Base-by-base conservation (phyloP, 768 basidiomycete species). In the Tylopilus rubrobrunneus region DNA sequence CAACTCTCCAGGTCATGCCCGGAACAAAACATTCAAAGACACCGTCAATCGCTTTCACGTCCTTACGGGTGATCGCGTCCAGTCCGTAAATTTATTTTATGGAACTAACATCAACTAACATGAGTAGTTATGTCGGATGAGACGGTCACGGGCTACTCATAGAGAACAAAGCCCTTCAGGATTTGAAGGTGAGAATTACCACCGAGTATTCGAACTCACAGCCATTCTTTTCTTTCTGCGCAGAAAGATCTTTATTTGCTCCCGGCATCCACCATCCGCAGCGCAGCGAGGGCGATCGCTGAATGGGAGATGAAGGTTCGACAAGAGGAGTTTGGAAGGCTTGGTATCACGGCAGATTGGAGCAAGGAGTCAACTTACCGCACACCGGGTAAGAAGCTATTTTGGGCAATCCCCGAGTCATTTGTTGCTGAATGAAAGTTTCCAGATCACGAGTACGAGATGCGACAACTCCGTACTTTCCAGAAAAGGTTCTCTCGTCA, bases 121-220 rank as follows among this genome's bases (percentile, higher is more conserved):
- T 40, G 34, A 12, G n/a, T 53, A 98, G 96, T 63, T 98, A 95
- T 71, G 71, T 14, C 34, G 96, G 96, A 10, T 99, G 93, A 92
- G 96, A 99, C 64, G 98, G 96, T 63, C 96, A 99, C 67, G 96
- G 96, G 7, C 82, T 98, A 11, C 96, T 96, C 0, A 98, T 98
- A 56, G 96, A 98, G 68, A 92, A 92, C 60, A 98, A 97, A 64
- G 90, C 94, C 0, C 73, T 99, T 33, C 76, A 87, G 55, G 80
- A 87, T 25, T 76, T 96, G 27, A 78, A 82, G 51, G 90, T 90
- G 64, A 51, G 81, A 2, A 21, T 29, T 29, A 8, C 52, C 39
- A 7, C 25, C 36, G 11, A 14, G 4, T 31, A 12, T 7, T 11
- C 44, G 19, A n/a, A 21, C 9, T 9, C 29, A 5, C 29, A 11